These are phyloP conservation scores for Paracoccidioides brasiliensis DNA, from an alignment of 2,329 filamentous ascomycete genomes.

Conservation along the genomic window DNA sequence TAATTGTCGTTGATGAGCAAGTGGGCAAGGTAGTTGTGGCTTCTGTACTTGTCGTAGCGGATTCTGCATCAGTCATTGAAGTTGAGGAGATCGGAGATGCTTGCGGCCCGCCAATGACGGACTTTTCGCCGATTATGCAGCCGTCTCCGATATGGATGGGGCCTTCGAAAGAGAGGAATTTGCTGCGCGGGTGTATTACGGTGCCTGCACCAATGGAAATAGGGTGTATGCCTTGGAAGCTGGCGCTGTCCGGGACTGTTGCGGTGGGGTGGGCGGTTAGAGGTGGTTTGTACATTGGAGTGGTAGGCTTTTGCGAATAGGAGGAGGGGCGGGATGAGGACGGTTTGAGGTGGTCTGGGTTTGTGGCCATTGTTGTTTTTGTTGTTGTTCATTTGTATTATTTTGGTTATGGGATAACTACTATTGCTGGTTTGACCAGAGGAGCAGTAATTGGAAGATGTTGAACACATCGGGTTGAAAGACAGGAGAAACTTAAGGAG, in stretches of 20 bases:
- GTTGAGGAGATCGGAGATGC: constrained; percentile 9
- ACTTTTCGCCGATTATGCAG: constrained; percentile 65
- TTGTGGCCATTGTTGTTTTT: constrained; percentile 13
- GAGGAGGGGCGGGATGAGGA: constrained; percentile 15
- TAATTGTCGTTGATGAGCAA: background rate
- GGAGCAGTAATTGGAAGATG: too few species aligned
- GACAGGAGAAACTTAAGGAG: too few species aligned
- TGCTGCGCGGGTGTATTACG: constrained; percentile 74
- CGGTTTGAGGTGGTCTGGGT: constrained; percentile 15
- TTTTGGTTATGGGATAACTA: background rate
- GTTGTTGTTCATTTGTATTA: constrained; percentile 18
- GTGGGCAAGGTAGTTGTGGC: background rate
- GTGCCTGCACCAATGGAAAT: constrained; percentile 67
- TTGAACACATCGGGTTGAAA: background rate
- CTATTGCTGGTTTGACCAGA: background rate
- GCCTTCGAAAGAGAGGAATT: constrained; percentile 64
- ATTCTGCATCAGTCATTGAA: constrained; percentile 3
- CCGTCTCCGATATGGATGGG: constrained; percentile 69
- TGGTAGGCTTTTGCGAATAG: constrained; percentile 9
- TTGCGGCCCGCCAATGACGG: constrained; percentile 24
- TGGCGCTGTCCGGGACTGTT: constrained; percentile 27
- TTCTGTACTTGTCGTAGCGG: background rate
- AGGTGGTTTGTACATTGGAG: constrained; percentile 20
- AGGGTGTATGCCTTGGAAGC: constrained; percentile 52
- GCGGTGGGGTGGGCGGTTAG: constrained; percentile 25